Percentiles rank a stretch among this genome's conserved stretches.
phyloP scores from a whole-genome alignment of 2,329 filamentous ascomycete species.

The Huntiella decipiens region DNA sequence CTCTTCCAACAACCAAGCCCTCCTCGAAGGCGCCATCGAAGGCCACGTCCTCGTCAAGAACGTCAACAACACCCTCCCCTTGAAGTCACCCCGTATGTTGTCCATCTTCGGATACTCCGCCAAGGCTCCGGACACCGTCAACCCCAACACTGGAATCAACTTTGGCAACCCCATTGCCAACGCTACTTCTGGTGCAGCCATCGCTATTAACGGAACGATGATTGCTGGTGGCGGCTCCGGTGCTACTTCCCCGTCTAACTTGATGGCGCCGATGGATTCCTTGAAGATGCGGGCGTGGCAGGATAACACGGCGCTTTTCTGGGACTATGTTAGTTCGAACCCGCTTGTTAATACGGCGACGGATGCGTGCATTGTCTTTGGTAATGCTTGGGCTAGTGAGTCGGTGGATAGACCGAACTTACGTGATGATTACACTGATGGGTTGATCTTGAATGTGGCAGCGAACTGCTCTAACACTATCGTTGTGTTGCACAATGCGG shows the following conservation, averaged over 20 bases:
- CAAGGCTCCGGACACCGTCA: conserved; percentile 25
- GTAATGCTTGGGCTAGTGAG: conserved; percentile 54
- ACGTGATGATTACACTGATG: conserved; percentile 46
- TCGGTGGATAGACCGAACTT: conserved; percentile 44
- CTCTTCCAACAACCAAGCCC: conserved; percentile 18
- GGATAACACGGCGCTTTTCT: conserved; percentile 38
- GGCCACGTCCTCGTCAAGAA: conserved; percentile 49
- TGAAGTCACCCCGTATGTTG: conserved; percentile 30
- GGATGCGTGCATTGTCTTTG: conserved; percentile 50
- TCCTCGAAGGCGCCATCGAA: conserved; percentile 39
- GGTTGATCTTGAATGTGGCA: conserved; percentile 37
- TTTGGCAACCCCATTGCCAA: conserved; percentile 16
- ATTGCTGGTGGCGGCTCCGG: conserved; percentile 28
- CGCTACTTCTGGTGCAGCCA: conserved; percentile 22
- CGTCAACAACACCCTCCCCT: conserved; percentile 31
- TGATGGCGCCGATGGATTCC: conserved; percentile 36
- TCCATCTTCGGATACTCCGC: conserved; percentile 46
- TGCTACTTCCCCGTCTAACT: conserved; percentile 26
- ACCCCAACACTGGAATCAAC: conserved; percentile 19
- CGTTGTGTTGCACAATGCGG: conserved; percentile 46
- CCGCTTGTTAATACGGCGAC: conserved; percentile 30
- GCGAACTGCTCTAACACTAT: conserved; percentile 40
- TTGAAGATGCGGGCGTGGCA: conserved; percentile 30
- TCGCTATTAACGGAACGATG: conserved; percentile 15
- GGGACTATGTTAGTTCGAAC: conserved; percentile 32